phyloP scores from a whole-genome alignment of 495 filamentous ascomycete species.

The Penicillium dipodomyicola region DNA sequence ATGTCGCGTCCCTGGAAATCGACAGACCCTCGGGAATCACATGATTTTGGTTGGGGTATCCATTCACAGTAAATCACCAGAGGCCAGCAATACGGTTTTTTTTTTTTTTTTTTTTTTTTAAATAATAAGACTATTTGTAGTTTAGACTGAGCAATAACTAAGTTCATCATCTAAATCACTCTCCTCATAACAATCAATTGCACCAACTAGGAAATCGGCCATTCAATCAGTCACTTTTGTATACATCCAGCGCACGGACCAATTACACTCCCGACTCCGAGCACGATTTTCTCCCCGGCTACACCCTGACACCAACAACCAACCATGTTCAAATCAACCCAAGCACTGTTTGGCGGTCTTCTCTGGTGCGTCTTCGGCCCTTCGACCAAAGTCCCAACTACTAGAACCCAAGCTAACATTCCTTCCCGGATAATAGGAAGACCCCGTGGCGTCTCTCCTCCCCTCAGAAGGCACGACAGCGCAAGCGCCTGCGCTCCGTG shows the following conservation, averaged over 20 bases:
- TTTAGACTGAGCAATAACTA: not conserved
- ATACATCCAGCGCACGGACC: constrained; percentile 26
- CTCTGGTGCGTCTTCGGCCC: constrained; percentile 60
- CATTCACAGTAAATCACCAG: constrained; percentile 3
- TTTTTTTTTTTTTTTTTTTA: not conserved
- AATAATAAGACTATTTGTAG: not conserved
- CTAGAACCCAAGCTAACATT: constrained; percentile 12
- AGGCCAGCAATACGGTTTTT: not conserved
- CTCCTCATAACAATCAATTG: not conserved
- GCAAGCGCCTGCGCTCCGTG: constrained; percentile 79
- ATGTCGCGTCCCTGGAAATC: constrained; percentile 11
- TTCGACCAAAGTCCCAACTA: not conserved
- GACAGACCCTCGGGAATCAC: constrained; percentile 22
- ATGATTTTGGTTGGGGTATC: constrained; percentile 26
- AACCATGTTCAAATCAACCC: constrained; percentile 69
- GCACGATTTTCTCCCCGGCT: constrained; percentile 31
- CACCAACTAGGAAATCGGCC: not conserved
- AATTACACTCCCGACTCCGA: constrained; percentile 28
- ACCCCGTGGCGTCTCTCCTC: constrained; percentile 92
- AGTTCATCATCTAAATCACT: not conserved
- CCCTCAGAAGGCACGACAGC: constrained; percentile 86
- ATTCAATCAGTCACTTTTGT: constrained; percentile 3
- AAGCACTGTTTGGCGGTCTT: constrained; percentile 73
- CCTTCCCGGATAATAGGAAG: constrained; percentile 64
- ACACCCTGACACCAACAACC: constrained; percentile 15